Evolutionary conservation across 306 rosid species (phyloP).

Genomic region (Medicago truncatula): MtrunA17r5.0-ANR NC_053047.1:3292501-3293000

Average conservation of each 20-base stretch:
- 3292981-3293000: constrained; percentile 34
- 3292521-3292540: too few species aligned
- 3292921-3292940: constrained; percentile 8
- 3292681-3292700: neutral
- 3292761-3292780: constrained; percentile 14
- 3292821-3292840: constrained; percentile 34
- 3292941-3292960: constrained; percentile 22
- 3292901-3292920: constrained; percentile 25
- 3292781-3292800: neutral
- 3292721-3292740: constrained; percentile 18
- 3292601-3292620: too few species aligned
- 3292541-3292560: too few species aligned
- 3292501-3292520: too few species aligned
- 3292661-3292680: too few species aligned
- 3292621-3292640: too few species aligned
- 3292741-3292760: neutral
- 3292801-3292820: constrained; percentile 28
- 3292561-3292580: too few species aligned
- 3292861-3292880: constrained; percentile 39
- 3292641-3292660: too few species aligned
- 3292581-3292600: too few species aligned
- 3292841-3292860: constrained; percentile 37
- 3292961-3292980: constrained; percentile 17
- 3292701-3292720: neutral
- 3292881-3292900: neutral